These are phyloP conservation scores for Martensiomyces pterosporus DNA, from an alignment of 192 early-diverging fungal species.

Conservation along the genomic window DNA sequence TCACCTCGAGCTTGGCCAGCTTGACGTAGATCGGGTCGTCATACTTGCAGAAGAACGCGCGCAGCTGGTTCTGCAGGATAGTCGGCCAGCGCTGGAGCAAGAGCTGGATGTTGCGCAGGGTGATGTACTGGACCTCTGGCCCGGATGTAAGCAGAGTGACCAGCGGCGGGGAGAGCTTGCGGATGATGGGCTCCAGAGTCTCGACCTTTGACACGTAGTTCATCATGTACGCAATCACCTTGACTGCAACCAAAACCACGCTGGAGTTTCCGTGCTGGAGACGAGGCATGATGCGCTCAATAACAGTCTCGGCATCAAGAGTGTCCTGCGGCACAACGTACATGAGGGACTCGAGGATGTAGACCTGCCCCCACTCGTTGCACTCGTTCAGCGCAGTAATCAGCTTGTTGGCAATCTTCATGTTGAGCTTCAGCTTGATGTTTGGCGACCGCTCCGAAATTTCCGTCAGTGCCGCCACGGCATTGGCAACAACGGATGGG, in stretches of 20 bases:
- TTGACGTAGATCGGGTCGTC: slow-evolving; percentile 99
- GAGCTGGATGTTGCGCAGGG: slow-evolving; percentile 92
- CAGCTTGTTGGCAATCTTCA: slow-evolving; percentile 84
- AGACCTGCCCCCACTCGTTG: slow-evolving; percentile 97
- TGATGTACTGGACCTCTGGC: slow-evolving; percentile 96
- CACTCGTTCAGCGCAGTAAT: slow-evolving; percentile 92
- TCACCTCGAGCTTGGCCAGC: slow-evolving; percentile 93
- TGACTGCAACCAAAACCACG: slow-evolving; percentile 79
- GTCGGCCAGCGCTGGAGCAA: slow-evolving; percentile 89
- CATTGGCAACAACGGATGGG: slow-evolving; percentile 94
- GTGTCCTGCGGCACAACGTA: slow-evolving; percentile 83
- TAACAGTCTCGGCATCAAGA: slow-evolving; percentile 84
- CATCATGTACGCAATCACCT: slow-evolving; percentile 90
- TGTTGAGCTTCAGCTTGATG: slow-evolving; percentile 82
- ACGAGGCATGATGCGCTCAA: slow-evolving; percentile 84
- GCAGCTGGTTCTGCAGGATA: slow-evolving; percentile 86
- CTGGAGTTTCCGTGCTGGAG: slow-evolving; percentile 95
- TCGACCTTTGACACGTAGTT: slow-evolving; percentile 87
- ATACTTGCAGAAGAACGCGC: slow-evolving; percentile 99
- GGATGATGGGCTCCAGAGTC: slow-evolving; percentile 65
- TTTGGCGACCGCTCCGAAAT: slow-evolving; percentile 85
- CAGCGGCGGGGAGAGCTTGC: slow-evolving; percentile 87
- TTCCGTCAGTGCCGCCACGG: slow-evolving; percentile 88
- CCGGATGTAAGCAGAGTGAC: slow-evolving; percentile 86
- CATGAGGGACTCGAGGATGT: slow-evolving; percentile 90